Evolutionary conservation across 1,284 basidiomycete genomes (phyloP), one percentile per base, ranked within the genome.

Genomic region (Melampsora americana): DNA sequence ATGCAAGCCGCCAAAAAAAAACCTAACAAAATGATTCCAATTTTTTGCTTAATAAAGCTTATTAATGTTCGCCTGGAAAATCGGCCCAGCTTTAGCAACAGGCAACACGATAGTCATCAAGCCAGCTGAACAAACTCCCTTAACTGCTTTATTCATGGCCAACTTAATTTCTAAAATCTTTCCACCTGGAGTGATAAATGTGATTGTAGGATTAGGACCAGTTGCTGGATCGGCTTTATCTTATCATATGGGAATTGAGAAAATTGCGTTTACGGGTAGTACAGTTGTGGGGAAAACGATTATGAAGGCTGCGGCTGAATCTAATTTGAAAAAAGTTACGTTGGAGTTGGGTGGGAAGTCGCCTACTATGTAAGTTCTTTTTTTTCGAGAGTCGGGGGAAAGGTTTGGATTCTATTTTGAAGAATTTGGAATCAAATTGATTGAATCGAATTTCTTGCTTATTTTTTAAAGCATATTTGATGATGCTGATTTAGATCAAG

Each of bases 281-380:
- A 93, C 91, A 0, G 85, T 90, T 60, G 89, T 92, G 42, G 95
- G 95, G 5, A 88, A 92, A 28, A 90, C 90, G 83, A 89, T 97
- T 84, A 89, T 93, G 87, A 88, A 92, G 80, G 88, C 90, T 0
- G 89, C 93, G 0, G 89, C 92, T 5, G 88, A 89, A 84, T 89
- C 87, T 66, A 95, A 96, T 83, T 83, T 97, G 80, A 96, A 95
- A 86, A 88, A 92, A 88, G 90, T 95, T 67, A 93, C 92, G 5
- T 89, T 97, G 80, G 94, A 97, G 85, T 87, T 97, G 65, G 94
- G 94, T 48, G 93, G 94, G 48, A 97, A 96, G 87, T 90, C 89
- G 77, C 91, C 93, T 28, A 91, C 89, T 82, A 87, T 90, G 72
- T 75, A 30, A 35, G 72, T 75, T 18, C 23, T 53, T 53, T 53